Percentiles rank a stretch among this genome's conserved stretches.
Conservation (phyloP, 257 asterid species). For the Solanum rostratum region DNA sequence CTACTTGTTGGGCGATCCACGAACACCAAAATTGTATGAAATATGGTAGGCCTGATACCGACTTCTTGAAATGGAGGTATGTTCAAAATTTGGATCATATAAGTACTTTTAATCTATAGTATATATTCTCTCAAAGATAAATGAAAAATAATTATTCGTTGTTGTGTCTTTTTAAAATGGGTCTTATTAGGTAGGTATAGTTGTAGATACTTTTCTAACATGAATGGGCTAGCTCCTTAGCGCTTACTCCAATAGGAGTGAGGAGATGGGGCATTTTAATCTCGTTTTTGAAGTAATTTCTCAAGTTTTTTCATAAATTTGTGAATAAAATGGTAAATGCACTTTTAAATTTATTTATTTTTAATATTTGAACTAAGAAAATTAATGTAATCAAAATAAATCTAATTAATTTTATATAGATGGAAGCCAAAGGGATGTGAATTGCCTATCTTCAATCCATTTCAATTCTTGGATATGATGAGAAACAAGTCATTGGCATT, state of each 20-base stretch:
- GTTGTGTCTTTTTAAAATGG: background rate
- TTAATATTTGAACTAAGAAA: background rate
- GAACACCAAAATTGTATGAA: conserved; percentile 10
- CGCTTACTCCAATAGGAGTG: background rate
- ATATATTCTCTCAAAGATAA: background rate
- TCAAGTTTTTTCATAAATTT: background rate
- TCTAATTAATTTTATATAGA: background rate
- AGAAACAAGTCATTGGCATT: conserved; percentile 4
- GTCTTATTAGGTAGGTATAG: background rate
- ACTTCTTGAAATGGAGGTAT: conserved; percentile 4
- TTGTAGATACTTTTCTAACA: background rate
- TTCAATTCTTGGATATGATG: conserved; percentile 1
- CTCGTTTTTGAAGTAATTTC: background rate
- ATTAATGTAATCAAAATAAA: background rate
- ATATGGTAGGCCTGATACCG: conserved; percentile 3
- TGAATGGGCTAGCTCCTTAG: background rate
- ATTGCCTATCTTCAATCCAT: conserved; percentile 1
- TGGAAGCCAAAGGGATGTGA: conserved; percentile 9
- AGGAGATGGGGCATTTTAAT: background rate
- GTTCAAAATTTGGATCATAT: background rate
- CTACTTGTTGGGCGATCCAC: conserved; percentile 3
- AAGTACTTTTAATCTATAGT: background rate
- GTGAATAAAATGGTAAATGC: background rate
- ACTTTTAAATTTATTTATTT: background rate
- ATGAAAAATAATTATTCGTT: background rate